phyloP scores from a whole-genome alignment of 2,329 filamentous ascomycete genomes.

The Colletotrichum sp. region DNA sequence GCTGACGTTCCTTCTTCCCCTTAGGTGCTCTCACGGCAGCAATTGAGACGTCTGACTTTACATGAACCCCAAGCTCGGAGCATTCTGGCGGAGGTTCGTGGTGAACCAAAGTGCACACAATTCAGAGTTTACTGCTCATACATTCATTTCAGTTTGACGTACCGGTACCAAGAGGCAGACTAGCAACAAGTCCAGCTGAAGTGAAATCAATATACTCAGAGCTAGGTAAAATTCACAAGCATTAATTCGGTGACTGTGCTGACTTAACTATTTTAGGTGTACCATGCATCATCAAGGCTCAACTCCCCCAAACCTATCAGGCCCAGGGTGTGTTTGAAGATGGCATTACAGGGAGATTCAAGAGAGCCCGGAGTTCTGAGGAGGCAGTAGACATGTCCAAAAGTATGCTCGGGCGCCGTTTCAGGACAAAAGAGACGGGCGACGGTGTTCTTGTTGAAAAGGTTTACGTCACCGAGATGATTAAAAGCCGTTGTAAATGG shows the following conservation, averaged over 20 bases:
- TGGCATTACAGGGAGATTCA: background rate
- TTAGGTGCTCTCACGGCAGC: background rate
- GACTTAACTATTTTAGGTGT: slow-evolving; percentile 18
- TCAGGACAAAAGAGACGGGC: background rate
- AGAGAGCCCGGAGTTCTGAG: background rate
- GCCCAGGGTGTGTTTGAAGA: background rate
- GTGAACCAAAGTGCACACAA: too few species aligned
- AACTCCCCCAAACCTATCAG: background rate
- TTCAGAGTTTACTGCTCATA: background rate
- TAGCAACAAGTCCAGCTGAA: slow-evolving; percentile 26
- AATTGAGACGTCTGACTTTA: background rate
- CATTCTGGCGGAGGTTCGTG: background rate
- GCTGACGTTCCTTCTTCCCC: background rate
- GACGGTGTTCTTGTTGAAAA: slow-evolving; percentile 26
- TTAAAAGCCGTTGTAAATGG: slow-evolving; percentile 36
- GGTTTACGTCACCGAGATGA: slow-evolving; percentile 39
- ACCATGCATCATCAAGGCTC: slow-evolving; percentile 26
- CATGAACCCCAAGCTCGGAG: background rate
- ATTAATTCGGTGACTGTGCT: background rate
- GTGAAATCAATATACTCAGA: slow-evolving; percentile 23
- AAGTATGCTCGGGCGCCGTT: slow-evolving; percentile 20
- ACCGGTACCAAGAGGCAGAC: slow-evolving; percentile 25
- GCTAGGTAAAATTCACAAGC: slow-evolving; percentile 24
- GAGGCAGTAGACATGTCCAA: slow-evolving; percentile 23
- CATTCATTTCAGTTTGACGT: slow-evolving; percentile 26